These are phyloP conservation scores for Dendrocalamus sinicus DNA, from an alignment of 176 grass and related monocot genomes.

Conservation along the genomic window DNA sequence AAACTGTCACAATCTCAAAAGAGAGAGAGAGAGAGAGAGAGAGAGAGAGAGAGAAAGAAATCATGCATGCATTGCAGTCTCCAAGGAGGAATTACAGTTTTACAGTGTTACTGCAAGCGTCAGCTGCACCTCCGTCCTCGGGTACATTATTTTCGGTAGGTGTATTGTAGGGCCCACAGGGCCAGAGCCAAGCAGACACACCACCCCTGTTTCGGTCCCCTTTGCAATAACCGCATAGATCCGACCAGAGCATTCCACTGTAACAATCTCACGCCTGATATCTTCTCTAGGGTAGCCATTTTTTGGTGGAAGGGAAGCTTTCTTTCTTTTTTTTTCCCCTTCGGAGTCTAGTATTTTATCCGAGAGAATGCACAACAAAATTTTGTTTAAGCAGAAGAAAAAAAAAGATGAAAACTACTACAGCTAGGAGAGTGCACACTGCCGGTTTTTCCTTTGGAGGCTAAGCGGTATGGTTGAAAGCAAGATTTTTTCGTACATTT, in stretches of 20 bases:
- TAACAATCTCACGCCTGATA: background rate
- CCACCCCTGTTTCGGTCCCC: background rate
- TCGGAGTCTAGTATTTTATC: background rate
- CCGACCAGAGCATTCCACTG: background rate
- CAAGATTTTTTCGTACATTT: too few relatives aligned
- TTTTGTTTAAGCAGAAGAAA: background rate
- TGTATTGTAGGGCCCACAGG: background rate
- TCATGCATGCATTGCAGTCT: background rate
- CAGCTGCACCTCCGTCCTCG: background rate
- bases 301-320: too few relatives aligned
- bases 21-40: background rate
- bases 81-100: background rate
- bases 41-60: background rate
- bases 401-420: background rate
- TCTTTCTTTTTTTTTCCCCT: too few relatives aligned
- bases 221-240: background rate
- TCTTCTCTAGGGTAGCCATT: background rate
- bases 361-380: background rate
- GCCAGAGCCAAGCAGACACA: background rate
- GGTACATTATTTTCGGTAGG: background rate
- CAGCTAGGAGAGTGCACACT: background rate
- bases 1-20: background rate
- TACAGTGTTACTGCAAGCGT: background rate
- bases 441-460: too few relatives aligned
- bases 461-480: too few relatives aligned